Evolutionary conservation across 352 stramenopile genomes (phyloP).

Genomic region (Saprolegnia diclina): DNA sequence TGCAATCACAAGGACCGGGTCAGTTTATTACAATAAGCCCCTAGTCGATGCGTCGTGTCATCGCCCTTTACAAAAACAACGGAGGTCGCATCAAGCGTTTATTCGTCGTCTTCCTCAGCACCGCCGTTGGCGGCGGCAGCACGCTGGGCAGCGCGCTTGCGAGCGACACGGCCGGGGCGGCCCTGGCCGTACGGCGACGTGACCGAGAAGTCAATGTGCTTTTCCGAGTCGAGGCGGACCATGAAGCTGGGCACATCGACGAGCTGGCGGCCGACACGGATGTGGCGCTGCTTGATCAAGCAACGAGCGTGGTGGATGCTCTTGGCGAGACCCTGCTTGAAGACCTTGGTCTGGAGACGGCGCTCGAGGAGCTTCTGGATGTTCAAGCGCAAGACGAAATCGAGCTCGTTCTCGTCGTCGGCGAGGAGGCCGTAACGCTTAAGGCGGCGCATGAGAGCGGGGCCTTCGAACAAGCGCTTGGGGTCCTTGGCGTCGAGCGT

Average conservation of each 20-base stretch:
- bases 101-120: slow-evolving; percentile 76
- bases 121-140: slow-evolving; percentile 86
- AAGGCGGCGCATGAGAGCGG: slow-evolving; percentile 96
- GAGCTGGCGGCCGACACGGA: slow-evolving; percentile 98
- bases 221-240: slow-evolving; percentile 97
- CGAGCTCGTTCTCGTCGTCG: slow-evolving; percentile 97
- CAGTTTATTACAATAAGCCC: slow-evolving; percentile 17
- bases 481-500: slow-evolving; percentile 98
- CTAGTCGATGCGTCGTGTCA: slow-evolving; percentile 5
- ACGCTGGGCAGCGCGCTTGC: slow-evolving; percentile 90
- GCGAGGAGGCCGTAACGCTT: slow-evolving; percentile 94
- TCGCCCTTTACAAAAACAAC: slow-evolving; percentile 27
- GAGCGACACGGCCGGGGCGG: slow-evolving; percentile 93
- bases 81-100: slow-evolving; percentile 34
- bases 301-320: slow-evolving; percentile 99
- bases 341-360: slow-evolving; percentile 98
- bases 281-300: slow-evolving; percentile 99
- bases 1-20: slow-evolving; percentile 5
- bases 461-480: slow-evolving; percentile 98
- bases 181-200: slow-evolving; percentile 98
- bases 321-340: slow-evolving; percentile 99
- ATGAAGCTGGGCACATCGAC: slow-evolving; percentile 99
- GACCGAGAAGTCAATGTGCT: slow-evolving; percentile 99
- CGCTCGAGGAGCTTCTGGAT: slow-evolving; percentile 99
- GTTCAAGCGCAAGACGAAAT: slow-evolving; percentile 98